phyloP scores from a whole-genome alignment of 306 rosid species.

The Fragaria vesca region DNA sequence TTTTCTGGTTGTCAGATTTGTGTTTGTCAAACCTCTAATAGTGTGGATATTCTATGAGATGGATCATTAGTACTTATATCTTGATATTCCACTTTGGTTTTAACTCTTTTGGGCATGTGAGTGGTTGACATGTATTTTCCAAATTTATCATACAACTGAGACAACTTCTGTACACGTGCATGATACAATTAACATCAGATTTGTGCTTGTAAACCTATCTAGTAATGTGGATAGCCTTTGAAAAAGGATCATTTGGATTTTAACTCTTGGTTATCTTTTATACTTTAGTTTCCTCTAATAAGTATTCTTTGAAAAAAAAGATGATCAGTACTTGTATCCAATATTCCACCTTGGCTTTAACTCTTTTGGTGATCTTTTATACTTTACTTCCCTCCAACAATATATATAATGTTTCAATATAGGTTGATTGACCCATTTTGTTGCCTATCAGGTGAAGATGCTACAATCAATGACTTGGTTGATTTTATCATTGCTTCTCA shows the following conservation, averaged over 20 bases:
- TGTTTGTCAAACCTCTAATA: neutral
- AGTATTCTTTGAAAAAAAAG: neutral
- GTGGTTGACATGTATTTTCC: neutral
- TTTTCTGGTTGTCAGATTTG: neutral
- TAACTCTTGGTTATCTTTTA: neutral
- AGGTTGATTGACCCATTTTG: conserved; percentile 5
- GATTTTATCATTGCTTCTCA: conserved; percentile 80
- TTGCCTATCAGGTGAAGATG: conserved; percentile 58
- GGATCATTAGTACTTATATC: neutral
- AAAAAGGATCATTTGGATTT: neutral
- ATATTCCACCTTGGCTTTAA: conserved; percentile 2
- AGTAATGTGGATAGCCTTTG: conserved; percentile 12
- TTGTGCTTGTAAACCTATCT: neutral
- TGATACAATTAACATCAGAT: neutral
- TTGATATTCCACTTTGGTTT: neutral
- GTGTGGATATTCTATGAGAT: neutral
- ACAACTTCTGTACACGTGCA: neutral
- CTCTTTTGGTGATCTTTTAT: neutral
- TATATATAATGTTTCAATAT: neutral
- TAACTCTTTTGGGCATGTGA: neutral
- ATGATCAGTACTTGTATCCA: neutral
- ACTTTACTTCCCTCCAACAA: neutral
- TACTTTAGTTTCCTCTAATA: neutral
- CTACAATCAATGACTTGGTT: conserved; percentile 70
- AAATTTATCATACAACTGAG: neutral